Percentiles rank a stretch among this genome's conserved stretches.
phyloP scores from a whole-genome alignment of 495 filamentous ascomycete species.

The Penicillium taxi region DNA sequence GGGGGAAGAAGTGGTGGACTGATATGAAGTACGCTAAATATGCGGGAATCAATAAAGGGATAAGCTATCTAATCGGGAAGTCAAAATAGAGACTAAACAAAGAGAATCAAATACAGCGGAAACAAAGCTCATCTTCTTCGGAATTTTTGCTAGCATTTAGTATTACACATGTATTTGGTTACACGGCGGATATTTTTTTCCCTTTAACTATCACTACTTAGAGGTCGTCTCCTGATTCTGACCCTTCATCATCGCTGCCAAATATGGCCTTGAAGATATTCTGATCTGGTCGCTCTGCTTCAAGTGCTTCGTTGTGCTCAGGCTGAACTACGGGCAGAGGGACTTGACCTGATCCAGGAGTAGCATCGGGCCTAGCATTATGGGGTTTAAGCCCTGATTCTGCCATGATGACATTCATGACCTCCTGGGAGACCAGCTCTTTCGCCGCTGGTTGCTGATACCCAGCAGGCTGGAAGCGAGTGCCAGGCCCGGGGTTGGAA shows the following conservation, averaged over 20 bases:
- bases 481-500: slow-evolving; percentile 13
- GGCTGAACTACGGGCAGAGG: slow-evolving; percentile 49
- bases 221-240: too few species aligned
- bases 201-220: too few species aligned
- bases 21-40: too few species aligned
- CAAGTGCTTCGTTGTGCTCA: slow-evolving; percentile 78
- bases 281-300: slow-evolving; percentile 71
- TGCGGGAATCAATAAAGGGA: too few species aligned
- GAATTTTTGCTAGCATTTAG: too few species aligned
- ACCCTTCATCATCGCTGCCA: slow-evolving; percentile 78
- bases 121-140: too few species aligned
- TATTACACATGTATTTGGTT: too few species aligned
- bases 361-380: slow-evolving; percentile 6
- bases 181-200: too few species aligned
- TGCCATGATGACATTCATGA: slow-evolving; percentile 32
- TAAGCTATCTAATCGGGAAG: too few species aligned
- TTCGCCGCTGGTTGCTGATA: slow-evolving; percentile 27
- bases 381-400: slow-evolving; percentile 20
- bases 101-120: too few species aligned
- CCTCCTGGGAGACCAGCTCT: slow-evolving; percentile 35
- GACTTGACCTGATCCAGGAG: slow-evolving; percentile 6
- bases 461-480: slow-evolving; percentile 30
- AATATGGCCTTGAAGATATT: slow-evolving; percentile 94
- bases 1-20: slow-evolving; percentile 4
- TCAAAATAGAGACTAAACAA: too few species aligned